Conservation (phyloP, 345 rosid genomes). For the Syzygium jambos region DNA sequence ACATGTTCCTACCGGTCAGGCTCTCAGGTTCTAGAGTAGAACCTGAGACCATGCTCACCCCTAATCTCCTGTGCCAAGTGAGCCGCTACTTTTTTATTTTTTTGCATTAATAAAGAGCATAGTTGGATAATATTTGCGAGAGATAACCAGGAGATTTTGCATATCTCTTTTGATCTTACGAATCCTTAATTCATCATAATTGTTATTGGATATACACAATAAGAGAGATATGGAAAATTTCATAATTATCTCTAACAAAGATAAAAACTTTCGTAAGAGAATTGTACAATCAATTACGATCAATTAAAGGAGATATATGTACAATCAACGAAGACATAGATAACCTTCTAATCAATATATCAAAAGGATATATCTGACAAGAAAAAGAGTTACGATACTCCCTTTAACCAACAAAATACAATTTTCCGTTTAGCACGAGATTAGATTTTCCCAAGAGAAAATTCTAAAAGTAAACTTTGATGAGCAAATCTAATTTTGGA, state of each 20-base stretch:
- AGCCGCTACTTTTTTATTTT: not conserved
- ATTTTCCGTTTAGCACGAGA: not conserved
- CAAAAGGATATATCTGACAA: not conserved
- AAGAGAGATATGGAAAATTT: not conserved
- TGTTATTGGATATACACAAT: not conserved
- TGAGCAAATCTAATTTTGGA: too few species aligned
- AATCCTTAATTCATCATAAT: not conserved
- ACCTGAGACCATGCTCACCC: too few species aligned
- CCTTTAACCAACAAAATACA: not conserved
- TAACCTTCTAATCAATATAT: not conserved
- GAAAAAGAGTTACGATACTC: not conserved
- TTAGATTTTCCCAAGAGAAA: not conserved
- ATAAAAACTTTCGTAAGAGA: too few species aligned
- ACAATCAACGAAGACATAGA: not conserved
- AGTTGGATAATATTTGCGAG: not conserved
- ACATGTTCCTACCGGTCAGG: too few species aligned
- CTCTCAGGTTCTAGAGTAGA: too few species aligned
- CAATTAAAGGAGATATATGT: not conserved
- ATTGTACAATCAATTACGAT: not conserved
- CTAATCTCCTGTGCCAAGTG: not conserved
- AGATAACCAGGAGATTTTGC: not conserved
- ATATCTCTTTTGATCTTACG: not conserved
- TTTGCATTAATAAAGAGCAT: not conserved
- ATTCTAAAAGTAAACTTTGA: too few species aligned
- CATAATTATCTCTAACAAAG: not conserved